Evolutionary conservation across 805 yeast species (phyloP).

Genomic region (Cyberlindnera petersonii): DNA sequence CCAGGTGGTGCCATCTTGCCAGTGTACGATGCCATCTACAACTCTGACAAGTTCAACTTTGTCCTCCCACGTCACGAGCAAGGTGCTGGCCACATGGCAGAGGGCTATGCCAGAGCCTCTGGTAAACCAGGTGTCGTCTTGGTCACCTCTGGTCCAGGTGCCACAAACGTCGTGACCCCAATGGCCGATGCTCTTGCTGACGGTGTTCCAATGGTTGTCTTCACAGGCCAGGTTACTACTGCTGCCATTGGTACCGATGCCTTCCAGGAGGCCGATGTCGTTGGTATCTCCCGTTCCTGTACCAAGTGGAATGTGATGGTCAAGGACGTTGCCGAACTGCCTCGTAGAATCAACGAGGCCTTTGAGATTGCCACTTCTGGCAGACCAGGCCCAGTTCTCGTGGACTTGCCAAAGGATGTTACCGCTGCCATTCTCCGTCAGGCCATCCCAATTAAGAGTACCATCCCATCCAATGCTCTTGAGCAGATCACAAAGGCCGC

Average conservation of each 20-base stretch:
- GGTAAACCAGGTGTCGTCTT: conserved; percentile 98
- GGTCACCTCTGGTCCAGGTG: conserved; percentile 99
- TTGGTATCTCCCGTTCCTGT: conserved; percentile 95
- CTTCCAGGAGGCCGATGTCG: conserved; percentile 98
- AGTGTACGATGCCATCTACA: conserved; percentile 94
- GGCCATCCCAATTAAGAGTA: conserved; percentile 77
- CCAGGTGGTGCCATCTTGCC: conserved; percentile 99
- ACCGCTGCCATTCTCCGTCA: conserved; percentile 86
- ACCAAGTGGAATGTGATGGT: conserved; percentile 99
- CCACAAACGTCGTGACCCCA: conserved; percentile 97
- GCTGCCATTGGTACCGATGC: conserved; percentile 96
- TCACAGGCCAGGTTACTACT: conserved; percentile 97
- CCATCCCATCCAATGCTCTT: conserved; percentile 70
- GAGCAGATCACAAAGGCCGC: conserved; percentile 65
- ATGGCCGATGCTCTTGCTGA: conserved; percentile 97
- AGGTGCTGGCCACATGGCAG: conserved; percentile 99
- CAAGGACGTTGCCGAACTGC: conserved; percentile 88
- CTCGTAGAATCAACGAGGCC: conserved; percentile 94
- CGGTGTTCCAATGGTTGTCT: conserved; percentile 95
- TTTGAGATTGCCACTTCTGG: conserved; percentile 95
- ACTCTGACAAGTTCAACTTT: conserved; percentile 83
- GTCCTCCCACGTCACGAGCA: conserved; percentile 96
- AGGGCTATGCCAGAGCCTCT: conserved; percentile 92
- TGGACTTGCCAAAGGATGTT: conserved; percentile 96
- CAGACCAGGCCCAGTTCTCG: conserved; percentile 97